These are phyloP conservation scores for Entamoeba moshkovskii DNA, from an alignment of 208 protist genomes.

Conservation along the genomic window DNA sequence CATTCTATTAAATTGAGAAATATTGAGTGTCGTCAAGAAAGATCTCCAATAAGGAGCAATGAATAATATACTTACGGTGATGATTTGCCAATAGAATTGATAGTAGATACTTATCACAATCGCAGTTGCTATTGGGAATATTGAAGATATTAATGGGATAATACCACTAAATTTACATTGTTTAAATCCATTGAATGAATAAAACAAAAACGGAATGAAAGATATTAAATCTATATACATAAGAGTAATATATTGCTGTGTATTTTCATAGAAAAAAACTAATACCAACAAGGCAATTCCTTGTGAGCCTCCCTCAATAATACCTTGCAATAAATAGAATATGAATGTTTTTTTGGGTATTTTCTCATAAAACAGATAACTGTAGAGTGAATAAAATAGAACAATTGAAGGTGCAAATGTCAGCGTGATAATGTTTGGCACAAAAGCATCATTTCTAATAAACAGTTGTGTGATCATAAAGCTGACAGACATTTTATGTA, in stretches of 20 bases:
- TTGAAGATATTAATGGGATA: background rate
- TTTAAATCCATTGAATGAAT: background rate
- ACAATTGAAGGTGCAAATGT: background rate
- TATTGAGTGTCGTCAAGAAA: background rate
- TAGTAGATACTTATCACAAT: background rate
- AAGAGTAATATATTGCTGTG: background rate
- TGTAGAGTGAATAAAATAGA: background rate
- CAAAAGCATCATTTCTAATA: background rate
- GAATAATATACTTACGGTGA: background rate
- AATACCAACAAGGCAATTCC: background rate
- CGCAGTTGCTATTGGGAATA: background rate
- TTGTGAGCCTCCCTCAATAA: background rate
- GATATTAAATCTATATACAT: background rate
- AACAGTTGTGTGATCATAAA: background rate
- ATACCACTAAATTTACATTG: background rate
- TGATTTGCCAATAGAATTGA: background rate
- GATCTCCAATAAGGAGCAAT: background rate
- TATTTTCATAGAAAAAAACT: background rate
- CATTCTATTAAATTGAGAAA: background rate
- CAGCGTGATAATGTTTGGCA: background rate
- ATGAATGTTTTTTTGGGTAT: background rate
- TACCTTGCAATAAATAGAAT: background rate
- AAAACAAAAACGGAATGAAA: background rate
- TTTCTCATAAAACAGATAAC: background rate
- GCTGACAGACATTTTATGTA: background rate